Percentiles rank a stretch among this genome's conserved stretches.
Conservation (phyloP, 2,329 filamentous ascomycete genomes). For the Aspergillus pseudotamarii region DNA sequence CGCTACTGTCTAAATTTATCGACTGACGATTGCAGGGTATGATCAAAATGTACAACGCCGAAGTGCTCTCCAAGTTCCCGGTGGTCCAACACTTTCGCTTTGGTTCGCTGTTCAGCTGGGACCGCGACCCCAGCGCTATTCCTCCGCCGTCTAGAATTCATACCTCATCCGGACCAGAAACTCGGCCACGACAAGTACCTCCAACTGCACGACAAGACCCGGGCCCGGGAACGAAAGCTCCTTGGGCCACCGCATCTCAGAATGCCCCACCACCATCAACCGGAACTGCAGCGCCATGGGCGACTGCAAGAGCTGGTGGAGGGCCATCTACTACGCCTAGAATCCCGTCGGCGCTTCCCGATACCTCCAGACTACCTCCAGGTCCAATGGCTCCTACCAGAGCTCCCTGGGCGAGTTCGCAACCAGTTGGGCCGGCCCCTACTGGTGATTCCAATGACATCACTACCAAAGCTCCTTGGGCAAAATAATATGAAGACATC, state of each 20-base stretch:
- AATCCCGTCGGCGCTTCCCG: constrained; percentile 21
- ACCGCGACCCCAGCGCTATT: constrained; percentile 64
- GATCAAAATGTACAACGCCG: constrained; percentile 99
- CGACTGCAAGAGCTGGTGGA: constrained; percentile 21
- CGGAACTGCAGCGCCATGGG: constrained; percentile 36
- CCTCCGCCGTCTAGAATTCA: constrained; percentile 57
- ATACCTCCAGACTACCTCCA: constrained; percentile 33
- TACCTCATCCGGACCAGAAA: constrained; percentile 41
- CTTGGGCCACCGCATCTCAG: constrained; percentile 35
- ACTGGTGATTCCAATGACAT: constrained; percentile 20
- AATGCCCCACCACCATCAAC: constrained; percentile 20
- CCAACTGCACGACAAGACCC: constrained; percentile 17
- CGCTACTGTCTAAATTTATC: too few species aligned
- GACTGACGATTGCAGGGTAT: constrained; percentile 65
- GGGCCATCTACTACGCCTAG: constrained; percentile 11
- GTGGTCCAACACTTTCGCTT: constrained; percentile 97
- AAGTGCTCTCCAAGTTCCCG: constrained; percentile 94
- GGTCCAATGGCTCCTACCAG: constrained; percentile 35
- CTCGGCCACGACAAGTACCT: constrained; percentile 24
- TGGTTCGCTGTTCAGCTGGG: constrained; percentile 78
- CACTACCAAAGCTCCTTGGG: constrained; percentile 45
- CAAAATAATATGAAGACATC: constrained; percentile 23
- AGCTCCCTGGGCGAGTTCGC: constrained; percentile 35
- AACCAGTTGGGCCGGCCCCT: constrained; percentile 20
- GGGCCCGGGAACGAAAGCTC: constrained; percentile 35